phyloP scores from a whole-genome alignment of 192 early-diverging fungal species.

The Coemansia sp. region DNA sequence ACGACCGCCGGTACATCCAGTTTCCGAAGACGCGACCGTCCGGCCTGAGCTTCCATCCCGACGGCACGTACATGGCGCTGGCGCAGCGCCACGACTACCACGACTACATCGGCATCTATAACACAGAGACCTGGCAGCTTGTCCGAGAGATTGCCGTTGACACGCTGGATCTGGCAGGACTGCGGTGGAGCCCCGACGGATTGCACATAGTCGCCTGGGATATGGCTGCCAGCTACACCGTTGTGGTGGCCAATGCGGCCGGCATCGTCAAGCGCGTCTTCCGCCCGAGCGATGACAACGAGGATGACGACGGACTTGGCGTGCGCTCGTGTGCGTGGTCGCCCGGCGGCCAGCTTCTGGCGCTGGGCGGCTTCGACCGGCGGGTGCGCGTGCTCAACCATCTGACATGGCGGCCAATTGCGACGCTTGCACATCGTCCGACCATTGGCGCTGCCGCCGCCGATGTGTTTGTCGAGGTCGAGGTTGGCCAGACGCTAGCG shows the following conservation, averaged over 20 bases:
- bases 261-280: constrained; percentile 36
- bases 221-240: constrained; percentile 17
- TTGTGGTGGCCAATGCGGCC: constrained; percentile 28
- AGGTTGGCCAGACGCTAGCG: constrained; percentile 27
- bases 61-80: constrained; percentile 38
- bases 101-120: constrained; percentile 47
- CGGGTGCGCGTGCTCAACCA: constrained; percentile 37
- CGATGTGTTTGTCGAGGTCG: constrained; percentile 45
- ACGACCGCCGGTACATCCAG: constrained; percentile 45
- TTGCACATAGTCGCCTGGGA: constrained; percentile 46
- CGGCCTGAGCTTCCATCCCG: constrained; percentile 36
- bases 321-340: constrained; percentile 33
- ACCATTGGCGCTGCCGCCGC: not conserved
- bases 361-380: constrained; percentile 34
- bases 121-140: constrained; percentile 35
- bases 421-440: constrained; percentile 28
- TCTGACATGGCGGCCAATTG: constrained; percentile 48
- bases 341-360: constrained; percentile 46
- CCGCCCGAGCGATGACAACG: constrained; percentile 1
- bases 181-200: constrained; percentile 48
- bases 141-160: constrained; percentile 32
- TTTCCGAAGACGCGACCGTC: constrained; percentile 25
- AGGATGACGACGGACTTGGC: constrained; percentile 27
- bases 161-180: constrained; percentile 26
- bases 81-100: constrained; percentile 53